Evolutionary conservation across 768 basidiomycete genomes (phyloP).

Genomic region (Auricularia sp.): DNA sequence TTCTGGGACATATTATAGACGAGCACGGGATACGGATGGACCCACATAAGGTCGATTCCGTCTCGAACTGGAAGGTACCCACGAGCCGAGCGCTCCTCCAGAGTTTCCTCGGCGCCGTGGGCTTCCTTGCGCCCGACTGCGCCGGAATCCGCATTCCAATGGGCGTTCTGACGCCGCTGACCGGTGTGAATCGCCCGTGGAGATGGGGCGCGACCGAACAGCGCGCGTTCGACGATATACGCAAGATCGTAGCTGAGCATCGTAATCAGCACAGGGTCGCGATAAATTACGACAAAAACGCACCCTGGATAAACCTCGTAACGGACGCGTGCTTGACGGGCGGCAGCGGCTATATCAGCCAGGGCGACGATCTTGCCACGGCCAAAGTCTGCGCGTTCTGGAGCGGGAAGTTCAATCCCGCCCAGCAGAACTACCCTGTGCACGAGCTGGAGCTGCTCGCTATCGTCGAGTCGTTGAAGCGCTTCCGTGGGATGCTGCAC

Average conservation of each 20-base stretch:
- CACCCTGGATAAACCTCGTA: slow-evolving; percentile 4
- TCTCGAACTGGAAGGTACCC: slow-evolving; percentile 16
- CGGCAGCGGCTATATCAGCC: slow-evolving; percentile 14
- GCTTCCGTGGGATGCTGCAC: slow-evolving; percentile 21
- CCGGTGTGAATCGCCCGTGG: slow-evolving; percentile 9
- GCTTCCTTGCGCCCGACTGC: slow-evolving; percentile 13
- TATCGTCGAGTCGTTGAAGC: slow-evolving; percentile 28
- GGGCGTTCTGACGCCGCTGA: slow-evolving; percentile 6
- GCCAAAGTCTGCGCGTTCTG: slow-evolving; percentile 23
- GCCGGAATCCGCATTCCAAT: slow-evolving; percentile 10
- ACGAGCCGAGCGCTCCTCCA: slow-evolving; percentile 8
- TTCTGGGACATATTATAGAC: slow-evolving; percentile 11
- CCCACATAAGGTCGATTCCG: slow-evolving; percentile 13
- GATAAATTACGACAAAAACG: not conserved
- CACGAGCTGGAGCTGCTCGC: slow-evolving; percentile 32
- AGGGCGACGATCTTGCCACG: slow-evolving; percentile 16
- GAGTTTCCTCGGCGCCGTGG: slow-evolving; percentile 13
- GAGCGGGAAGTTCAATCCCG: slow-evolving; percentile 25
- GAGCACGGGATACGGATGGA: slow-evolving; percentile 16
- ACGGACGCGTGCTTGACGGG: slow-evolving; percentile 10
- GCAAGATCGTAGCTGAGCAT: slow-evolving; percentile 7
- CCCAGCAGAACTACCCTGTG: slow-evolving; percentile 32
- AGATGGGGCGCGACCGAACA: slow-evolving; percentile 11
- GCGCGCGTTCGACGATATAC: slow-evolving; percentile 11
- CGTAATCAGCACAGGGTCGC: not conserved